Base-by-base conservation (phyloP, 1,284 basidiomycete species). In the Veloboletus limbatus region DNA sequence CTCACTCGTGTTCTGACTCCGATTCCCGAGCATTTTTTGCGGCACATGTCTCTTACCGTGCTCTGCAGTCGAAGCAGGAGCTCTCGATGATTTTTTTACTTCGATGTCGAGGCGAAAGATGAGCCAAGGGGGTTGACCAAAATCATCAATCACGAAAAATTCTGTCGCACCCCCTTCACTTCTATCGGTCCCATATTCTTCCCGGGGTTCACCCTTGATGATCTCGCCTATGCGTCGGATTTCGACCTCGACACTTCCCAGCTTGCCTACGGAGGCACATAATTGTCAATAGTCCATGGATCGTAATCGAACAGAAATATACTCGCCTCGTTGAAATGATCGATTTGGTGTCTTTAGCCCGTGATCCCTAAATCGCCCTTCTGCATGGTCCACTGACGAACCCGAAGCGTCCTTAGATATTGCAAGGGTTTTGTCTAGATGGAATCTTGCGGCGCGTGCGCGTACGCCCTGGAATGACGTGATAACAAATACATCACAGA, bases 401-500 rank as follows among this genome's bases (percentile, higher is more conserved):
- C 32, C 43, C 3, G 22, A 41, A 22, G 6, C 43, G 17, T 42
- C 26, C 21, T 32, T 10, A n/a, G 54, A 40, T 16, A 21, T 21
- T 1, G 33, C 31, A 20, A 27, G 26, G 6, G 14, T 35, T 42
- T 51, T 49, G 24, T 55, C 33, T 2, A 57, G 32, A 40, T 51
- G 27, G 31, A 56, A 59, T 18, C 50, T 45, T 25, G 54, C 54
- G 3, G 30, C 51, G 16, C 20, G 34, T 16, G 10, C 40, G 43
- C 56, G 51, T 34, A 21, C 4, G 14, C n/a, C n/a, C n/a, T 9
- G 18, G 6, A 24, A 31, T 36, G 22, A 4, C 31, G 22, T n/a
- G n/a, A 3, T 17, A 32, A 44, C 26, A 3, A 54, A 59, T 32
- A 59, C 41, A 8, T 56, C 54, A 27, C 56, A 56, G 27, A 56